A percentile compares a stretch with the other conserved stretches of the same genome.
These are phyloP conservation scores for Rhizoclosmatium sp. DNA, from an alignment of 192 early-diverging fungal species.

Conservation along the genomic window DNA sequence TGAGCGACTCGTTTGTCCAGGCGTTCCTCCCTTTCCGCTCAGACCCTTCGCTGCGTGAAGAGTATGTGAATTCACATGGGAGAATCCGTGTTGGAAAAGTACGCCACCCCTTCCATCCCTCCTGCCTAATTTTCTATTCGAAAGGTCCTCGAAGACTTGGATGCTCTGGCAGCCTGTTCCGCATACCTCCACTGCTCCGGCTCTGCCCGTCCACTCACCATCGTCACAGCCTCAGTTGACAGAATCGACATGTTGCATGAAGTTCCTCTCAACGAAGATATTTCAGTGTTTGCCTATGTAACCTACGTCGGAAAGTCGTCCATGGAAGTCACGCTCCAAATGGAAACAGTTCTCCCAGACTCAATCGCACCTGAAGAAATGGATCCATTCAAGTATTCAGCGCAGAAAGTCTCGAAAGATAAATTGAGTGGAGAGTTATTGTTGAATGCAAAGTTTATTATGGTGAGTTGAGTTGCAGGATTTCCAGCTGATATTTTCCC, in stretches of 20 bases:
- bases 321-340: constrained; percentile 73
- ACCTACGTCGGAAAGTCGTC: constrained; percentile 86
- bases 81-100: constrained; percentile 4
- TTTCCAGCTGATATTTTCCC: background rate
- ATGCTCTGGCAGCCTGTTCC: constrained; percentile 83
- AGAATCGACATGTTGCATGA: constrained; percentile 78
- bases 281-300: constrained; percentile 83
- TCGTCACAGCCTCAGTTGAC: constrained; percentile 88
- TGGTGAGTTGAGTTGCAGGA: constrained; percentile 60
- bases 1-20: constrained; percentile 71
- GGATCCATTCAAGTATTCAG: constrained; percentile 2
- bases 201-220: constrained; percentile 65
- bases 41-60: constrained; percentile 74
- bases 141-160: constrained; percentile 84
- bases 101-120: too few species aligned
- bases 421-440: constrained; percentile 48
- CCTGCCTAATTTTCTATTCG: constrained; percentile 63
- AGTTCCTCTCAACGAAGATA: constrained; percentile 70
- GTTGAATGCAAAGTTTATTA: constrained; percentile 84
- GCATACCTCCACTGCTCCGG: constrained; percentile 79
- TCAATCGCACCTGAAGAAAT: constrained; percentile 31
- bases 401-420: constrained; percentile 8
- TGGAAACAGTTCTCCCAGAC: constrained; percentile 47
- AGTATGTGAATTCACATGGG: constrained; percentile 82
- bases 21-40: constrained; percentile 80